phyloP scores from a whole-genome alignment of 2,329 filamentous ascomycete genomes.

The Fusarium dimerum region DNA sequence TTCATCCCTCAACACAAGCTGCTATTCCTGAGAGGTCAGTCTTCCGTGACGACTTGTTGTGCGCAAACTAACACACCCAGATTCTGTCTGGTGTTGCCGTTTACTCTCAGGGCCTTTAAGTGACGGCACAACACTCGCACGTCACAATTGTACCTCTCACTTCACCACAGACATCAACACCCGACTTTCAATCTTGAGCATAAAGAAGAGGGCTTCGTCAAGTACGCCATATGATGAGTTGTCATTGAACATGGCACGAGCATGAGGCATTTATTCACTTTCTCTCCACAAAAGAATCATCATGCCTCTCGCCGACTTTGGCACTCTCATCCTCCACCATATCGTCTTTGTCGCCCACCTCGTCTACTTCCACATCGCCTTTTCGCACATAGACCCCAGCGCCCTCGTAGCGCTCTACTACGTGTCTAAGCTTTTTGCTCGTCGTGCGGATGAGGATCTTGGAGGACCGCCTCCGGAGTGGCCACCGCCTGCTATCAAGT shows the following conservation, averaged over 20 bases:
- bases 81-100: too few relatives aligned
- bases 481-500: constrained; percentile 34
- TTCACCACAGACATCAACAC: too few relatives aligned
- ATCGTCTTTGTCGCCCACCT: constrained; percentile 56
- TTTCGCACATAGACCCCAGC: constrained; percentile 50
- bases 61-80: too few relatives aligned
- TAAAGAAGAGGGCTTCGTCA: too few relatives aligned
- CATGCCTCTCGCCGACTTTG: constrained; percentile 55
- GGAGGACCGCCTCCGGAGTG: constrained; percentile 38
- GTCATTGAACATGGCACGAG: neutral
- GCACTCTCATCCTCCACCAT: constrained; percentile 52
- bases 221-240: too few relatives aligned
- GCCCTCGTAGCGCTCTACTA: constrained; percentile 49
- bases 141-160: too few relatives aligned
- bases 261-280: neutral
- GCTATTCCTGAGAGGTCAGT: too few relatives aligned
- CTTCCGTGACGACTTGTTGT: too few relatives aligned
- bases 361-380: constrained; percentile 53
- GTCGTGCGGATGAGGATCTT: constrained; percentile 50
- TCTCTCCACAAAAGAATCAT: neutral
- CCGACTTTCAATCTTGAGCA: too few relatives aligned
- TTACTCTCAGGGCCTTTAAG: too few relatives aligned
- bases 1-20: too few relatives aligned
- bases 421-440: constrained; percentile 48
- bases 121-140: too few relatives aligned